Conservation (phyloP, 2,329 filamentous ascomycete species). For the Metarhizium album region DNA sequence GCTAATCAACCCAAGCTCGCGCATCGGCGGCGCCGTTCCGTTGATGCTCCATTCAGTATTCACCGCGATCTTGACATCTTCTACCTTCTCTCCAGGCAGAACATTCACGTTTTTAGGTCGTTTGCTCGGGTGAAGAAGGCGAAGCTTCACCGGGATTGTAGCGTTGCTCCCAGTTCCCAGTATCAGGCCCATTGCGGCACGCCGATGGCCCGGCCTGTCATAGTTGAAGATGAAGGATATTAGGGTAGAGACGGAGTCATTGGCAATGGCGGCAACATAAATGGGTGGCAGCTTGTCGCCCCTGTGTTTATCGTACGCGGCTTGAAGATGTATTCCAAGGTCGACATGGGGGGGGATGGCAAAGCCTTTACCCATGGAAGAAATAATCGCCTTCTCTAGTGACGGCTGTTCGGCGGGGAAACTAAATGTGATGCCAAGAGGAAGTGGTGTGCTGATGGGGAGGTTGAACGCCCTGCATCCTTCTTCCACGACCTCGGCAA, state of each 20-base stretch:
- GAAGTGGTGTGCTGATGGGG: slow-evolving; percentile 34
- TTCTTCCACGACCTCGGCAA: slow-evolving; percentile 59
- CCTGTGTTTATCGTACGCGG: slow-evolving; percentile 46
- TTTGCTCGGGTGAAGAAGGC: slow-evolving; percentile 53
- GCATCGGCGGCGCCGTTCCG: slow-evolving; percentile 58
- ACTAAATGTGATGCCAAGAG: slow-evolving; percentile 59
- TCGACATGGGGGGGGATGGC: slow-evolving; percentile 50
- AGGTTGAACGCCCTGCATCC: slow-evolving; percentile 36
- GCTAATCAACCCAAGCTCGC: slow-evolving; percentile 52
- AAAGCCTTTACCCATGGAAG: slow-evolving; percentile 64
- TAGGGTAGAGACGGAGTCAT: slow-evolving; percentile 71
- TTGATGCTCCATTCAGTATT: slow-evolving; percentile 82
- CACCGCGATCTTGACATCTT: slow-evolving; percentile 57
- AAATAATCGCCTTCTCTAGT: slow-evolving; percentile 50
- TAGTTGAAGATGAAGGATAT: slow-evolving; percentile 67
- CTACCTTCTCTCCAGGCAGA: slow-evolving; percentile 32
- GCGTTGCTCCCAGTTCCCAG: slow-evolving; percentile 76
- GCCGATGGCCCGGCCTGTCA: slow-evolving; percentile 47
- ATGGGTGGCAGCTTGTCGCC: slow-evolving; percentile 47
- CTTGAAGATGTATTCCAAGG: slow-evolving; percentile 45
- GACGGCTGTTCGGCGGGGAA: slow-evolving; percentile 58
- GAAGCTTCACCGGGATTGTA: slow-evolving; percentile 60
- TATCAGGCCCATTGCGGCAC: slow-evolving; percentile 69
- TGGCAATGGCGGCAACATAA: slow-evolving; percentile 65
- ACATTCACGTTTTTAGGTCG: slow-evolving; percentile 37